Evolutionary conservation across 1,139 yeast species (phyloP), one percentile per base, ranked within the genome.

Genomic region (Magnusiomyces tetraspermus): DNA sequence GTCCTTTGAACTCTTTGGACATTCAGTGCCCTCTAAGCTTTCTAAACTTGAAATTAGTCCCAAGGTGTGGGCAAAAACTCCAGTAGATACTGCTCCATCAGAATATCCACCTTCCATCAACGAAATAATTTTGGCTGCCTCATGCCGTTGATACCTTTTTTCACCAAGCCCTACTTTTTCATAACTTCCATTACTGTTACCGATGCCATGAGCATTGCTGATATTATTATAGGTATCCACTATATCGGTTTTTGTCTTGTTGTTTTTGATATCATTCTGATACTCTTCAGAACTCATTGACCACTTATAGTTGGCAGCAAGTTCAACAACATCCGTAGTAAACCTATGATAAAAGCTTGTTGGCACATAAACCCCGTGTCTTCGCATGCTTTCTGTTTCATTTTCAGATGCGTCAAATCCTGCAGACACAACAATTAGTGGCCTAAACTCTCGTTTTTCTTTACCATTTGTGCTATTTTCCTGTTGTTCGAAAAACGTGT

Each of bases 361-460:
- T 3, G 96, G 96, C 3, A 87, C 90, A 59, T 83, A 82, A 36
- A 84, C 87, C 0, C 83, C 83, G 63, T 87, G 96, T 55, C 96
- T 74, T 67, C 87, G 95, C 96, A 87, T 87, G 55, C 82, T 80
- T 22, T 80, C 79, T 55, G 83, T 82, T 63, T 87, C 96, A 64
- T 79, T 82, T 65, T 87, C 96, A 30, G 88, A 83, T 1, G 95
- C 95, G 69, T 87, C 96, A 65, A 87, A 87, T 2, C 96, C 96
- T 0, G 96, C 92, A 44, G 94, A 84, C 1, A 87, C 75, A 19
- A 83, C 76, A 3, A 87, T 79, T 56, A 86, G 66, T 0, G 92
- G 88, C 61, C 82, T 83, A 67, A 83, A 85, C 0, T 79, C 78
- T 40, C 40, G 50, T 15, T 26, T 43, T 11, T 28, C 13, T 23